Percentiles rank a stretch among this genome's conserved stretches.
phyloP scores from a whole-genome alignment of 2,329 filamentous ascomycete species.

The Graphilbum ipis-grandicollis region DNA sequence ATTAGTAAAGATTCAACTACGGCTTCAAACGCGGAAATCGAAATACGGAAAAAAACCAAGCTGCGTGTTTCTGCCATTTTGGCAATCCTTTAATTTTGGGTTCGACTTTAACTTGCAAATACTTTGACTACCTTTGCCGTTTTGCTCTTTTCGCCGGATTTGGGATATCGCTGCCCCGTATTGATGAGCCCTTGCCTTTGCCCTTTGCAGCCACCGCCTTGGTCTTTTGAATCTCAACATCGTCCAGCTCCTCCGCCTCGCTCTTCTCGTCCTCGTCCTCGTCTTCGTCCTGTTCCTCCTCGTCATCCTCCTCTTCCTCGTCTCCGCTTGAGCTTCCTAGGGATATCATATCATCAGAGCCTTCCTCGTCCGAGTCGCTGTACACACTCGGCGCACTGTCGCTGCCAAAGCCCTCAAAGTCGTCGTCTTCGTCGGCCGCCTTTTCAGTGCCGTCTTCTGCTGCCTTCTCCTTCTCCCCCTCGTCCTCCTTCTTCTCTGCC shows the following conservation, averaged over 20 bases:
- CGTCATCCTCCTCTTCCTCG: slow-evolving; percentile 6
- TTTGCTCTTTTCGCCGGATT: neutral
- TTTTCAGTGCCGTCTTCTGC: slow-evolving; percentile 22
- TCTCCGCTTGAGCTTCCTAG: slow-evolving; percentile 9
- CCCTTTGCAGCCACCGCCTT: neutral
- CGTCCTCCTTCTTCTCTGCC: slow-evolving; percentile 46
- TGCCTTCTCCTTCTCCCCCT: slow-evolving; percentile 30
- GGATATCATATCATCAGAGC: slow-evolving; percentile 8
- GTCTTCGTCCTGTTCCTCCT: no score
- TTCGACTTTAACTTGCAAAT: no score
- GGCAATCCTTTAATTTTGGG: no score
- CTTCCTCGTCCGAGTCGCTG: slow-evolving; percentile 7
- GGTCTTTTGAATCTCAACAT: neutral
- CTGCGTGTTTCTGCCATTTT: no score
- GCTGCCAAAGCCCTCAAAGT: slow-evolving; percentile 31
- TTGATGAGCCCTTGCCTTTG: neutral
- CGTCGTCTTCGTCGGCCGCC: slow-evolving; percentile 20
- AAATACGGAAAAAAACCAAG: no score
- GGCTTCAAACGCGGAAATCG: no score
- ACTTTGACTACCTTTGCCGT: neutral
- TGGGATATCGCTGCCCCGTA: slow-evolving; percentile 2
- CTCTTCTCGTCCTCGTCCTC: slow-evolving; percentile 2
- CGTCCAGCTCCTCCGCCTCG: neutral
- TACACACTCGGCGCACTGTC: slow-evolving; percentile 18
- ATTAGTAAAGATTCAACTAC: no score